Percentiles rank a stretch among this genome's conserved stretches.
Evolutionary conservation across 1,284 basidiomycete genomes (phyloP).

Genomic region (Coniophora puteana): DNA sequence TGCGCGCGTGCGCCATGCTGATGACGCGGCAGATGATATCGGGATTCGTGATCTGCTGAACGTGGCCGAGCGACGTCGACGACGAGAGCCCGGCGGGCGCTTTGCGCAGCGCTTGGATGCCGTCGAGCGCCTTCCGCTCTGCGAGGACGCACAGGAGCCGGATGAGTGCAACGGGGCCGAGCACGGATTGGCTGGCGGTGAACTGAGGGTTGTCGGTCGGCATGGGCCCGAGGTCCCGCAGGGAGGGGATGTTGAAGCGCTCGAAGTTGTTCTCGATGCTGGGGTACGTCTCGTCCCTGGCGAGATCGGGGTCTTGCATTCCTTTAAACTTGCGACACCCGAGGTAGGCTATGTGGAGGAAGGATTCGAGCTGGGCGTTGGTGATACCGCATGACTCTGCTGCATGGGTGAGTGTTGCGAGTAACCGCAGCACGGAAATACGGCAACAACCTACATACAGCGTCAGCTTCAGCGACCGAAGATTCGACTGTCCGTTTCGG

Average conservation of each 20-base stretch:
- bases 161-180: conserved; percentile 20
- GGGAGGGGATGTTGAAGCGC: conserved; percentile 18
- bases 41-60: conserved; percentile 24
- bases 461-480: too few species aligned
- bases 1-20: conserved; percentile 18
- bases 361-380: conserved; percentile 20
- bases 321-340: conserved; percentile 15
- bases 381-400: conserved; percentile 14
- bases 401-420: conserved; percentile 17
- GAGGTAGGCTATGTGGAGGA: conserved; percentile 21
- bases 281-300: conserved; percentile 8
- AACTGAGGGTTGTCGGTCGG: conserved; percentile 13
- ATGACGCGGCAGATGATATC: conserved; percentile 20
- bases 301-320: conserved; percentile 1
- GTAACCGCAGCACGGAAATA: conserved; percentile 19
- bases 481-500: too few species aligned
- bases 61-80: conserved; percentile 15
- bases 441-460: conserved; percentile 12
- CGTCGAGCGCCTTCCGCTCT: conserved; percentile 16
- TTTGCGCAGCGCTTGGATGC: conserved; percentile 15
- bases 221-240: conserved; percentile 10
- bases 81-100: conserved; percentile 17
- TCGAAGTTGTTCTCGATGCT: conserved; percentile 13
- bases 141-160: conserved; percentile 22
- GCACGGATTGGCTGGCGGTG: conserved; percentile 17